These are phyloP conservation scores for Helianthus tuberosus DNA, from an alignment of 129 eudicot genomes.

Conservation along the genomic window DNA sequence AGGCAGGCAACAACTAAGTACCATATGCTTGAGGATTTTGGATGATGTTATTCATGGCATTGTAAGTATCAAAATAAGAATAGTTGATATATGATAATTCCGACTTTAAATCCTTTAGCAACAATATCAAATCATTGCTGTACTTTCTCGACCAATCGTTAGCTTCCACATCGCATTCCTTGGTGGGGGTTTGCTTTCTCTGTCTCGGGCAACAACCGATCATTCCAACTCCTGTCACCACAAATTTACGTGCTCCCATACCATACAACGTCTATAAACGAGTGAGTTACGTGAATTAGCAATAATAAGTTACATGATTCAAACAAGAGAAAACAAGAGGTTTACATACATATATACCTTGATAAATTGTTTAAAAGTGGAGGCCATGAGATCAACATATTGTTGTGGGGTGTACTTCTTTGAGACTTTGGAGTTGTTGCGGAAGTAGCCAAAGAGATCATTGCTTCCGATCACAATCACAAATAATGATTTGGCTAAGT, in stretches of 20 bases:
- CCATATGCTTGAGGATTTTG: conserved; percentile 63
- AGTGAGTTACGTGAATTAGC: too few relatives aligned
- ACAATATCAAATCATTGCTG: conserved; percentile 41
- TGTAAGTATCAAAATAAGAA: conserved; percentile 56
- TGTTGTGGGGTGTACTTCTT: conserved; percentile 45
- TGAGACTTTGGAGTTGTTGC: conserved; percentile 30
- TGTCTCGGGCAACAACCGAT: conserved; percentile 67
- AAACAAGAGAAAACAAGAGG: not conserved
- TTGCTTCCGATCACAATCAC: conserved; percentile 74
- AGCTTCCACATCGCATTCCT: conserved; percentile 45
- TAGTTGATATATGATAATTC: conserved; percentile 51
- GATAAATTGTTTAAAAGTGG: conserved; percentile 38
- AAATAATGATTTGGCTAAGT: conserved; percentile 56
- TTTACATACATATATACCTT: conserved; percentile 62
- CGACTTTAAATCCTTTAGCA: conserved; percentile 37
- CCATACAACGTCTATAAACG: conserved; percentile 47
- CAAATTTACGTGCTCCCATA: conserved; percentile 66
- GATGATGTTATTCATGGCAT: conserved; percentile 41
- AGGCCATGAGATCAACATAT: conserved; percentile 50
- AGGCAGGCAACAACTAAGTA: conserved; percentile 16
- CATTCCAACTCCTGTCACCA: conserved; percentile 44
- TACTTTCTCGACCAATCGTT: conserved; percentile 62
- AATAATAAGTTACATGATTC: not conserved
- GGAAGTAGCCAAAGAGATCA: conserved; percentile 54
- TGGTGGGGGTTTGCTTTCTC: conserved; percentile 40